These are phyloP conservation scores for Hemileccinum impolitum DNA, from an alignment of 768 basidiomycete species.

Conservation along the genomic window DNA sequence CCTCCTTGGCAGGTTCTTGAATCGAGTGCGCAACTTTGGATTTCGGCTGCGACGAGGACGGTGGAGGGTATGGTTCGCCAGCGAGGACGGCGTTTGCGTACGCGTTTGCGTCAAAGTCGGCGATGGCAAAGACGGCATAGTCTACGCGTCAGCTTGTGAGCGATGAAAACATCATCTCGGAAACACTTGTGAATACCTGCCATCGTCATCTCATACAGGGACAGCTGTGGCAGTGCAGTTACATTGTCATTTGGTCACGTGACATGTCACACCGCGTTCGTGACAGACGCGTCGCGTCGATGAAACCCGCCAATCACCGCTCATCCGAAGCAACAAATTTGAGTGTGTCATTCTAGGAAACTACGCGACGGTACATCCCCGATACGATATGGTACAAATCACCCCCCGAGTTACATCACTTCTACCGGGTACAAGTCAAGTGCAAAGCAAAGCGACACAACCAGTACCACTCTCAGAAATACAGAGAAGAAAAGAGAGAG, in stretches of 20 bases:
- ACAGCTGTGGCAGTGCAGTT: constrained; percentile 17
- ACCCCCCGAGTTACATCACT: constrained; percentile 10
- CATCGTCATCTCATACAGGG: constrained; percentile 7
- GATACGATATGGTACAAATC: constrained; percentile 21
- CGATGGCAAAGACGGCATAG: constrained; percentile 68
- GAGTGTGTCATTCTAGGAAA: constrained; percentile 19
- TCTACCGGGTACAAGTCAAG: constrained; percentile 20
- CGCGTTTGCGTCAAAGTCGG: constrained; percentile 81
- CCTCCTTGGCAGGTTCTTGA: constrained; percentile 69
- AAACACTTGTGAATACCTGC: constrained; percentile 19
- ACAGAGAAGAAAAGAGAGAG: constrained; percentile 8
- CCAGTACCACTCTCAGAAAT: constrained; percentile 15
- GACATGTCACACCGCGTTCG: constrained; percentile 29
- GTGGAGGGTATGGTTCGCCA: constrained; percentile 68
- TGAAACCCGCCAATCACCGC: background rate
- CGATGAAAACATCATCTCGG: background rate
- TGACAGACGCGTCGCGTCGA: constrained; percentile 24
- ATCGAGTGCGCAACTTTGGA: constrained; percentile 22
- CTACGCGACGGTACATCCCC: constrained; percentile 11
- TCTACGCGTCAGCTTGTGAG: constrained; percentile 43
- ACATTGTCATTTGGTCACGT: constrained; percentile 22
- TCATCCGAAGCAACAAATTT: background rate
- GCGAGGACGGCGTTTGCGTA: constrained; percentile 91
- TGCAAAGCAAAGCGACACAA: constrained; percentile 22
- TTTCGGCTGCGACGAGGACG: constrained; percentile 27